Percentiles rank a stretch among this genome's conserved stretches.
These are phyloP conservation scores for Phylloporus sp. DNA, from an alignment of 768 basidiomycete species.

Conservation along the genomic window DNA sequence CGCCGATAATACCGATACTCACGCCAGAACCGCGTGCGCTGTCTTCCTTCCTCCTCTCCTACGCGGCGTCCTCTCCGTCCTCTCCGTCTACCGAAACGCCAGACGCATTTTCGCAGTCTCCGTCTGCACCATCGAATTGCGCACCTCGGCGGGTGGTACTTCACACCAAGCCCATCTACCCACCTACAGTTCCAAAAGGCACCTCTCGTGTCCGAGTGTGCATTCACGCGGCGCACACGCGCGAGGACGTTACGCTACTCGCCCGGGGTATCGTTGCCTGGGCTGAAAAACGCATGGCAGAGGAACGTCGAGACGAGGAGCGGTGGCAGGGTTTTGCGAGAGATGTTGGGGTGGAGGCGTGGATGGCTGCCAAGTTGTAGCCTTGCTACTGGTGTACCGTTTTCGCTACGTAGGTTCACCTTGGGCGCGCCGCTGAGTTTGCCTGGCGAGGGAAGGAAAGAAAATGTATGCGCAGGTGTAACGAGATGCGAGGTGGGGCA, in stretches of 20 bases:
- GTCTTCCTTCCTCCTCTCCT: constrained; percentile 52
- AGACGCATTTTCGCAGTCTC: not conserved
- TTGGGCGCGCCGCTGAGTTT: no score
- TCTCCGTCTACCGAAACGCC: not conserved
- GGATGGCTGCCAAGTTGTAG: constrained; percentile 31
- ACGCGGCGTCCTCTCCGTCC: not conserved
- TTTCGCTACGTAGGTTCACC: no score
- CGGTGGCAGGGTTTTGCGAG: constrained; percentile 14
- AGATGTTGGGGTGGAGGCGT: constrained; percentile 14
- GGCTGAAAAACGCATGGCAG: constrained; percentile 17
- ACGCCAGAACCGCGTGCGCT: constrained; percentile 74
- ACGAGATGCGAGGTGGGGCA: no score
- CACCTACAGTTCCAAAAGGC: constrained; percentile 88
- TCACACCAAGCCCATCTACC: constrained; percentile 72
- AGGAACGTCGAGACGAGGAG: not conserved
- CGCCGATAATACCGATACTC: constrained; percentile 84
- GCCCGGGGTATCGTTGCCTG: constrained; percentile 44
- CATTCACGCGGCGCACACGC: constrained; percentile 71
- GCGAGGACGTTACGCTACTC: constrained; percentile 56
- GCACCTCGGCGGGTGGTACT: constrained; percentile 35
- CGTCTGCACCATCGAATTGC: not conserved
- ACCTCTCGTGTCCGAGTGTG: constrained; percentile 86
- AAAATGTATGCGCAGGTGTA: no score
- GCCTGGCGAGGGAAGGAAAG: no score
- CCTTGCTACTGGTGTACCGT: no score